Conservation (phyloP, 345 rosid species). For the Carallia pectinifolia region DNA sequence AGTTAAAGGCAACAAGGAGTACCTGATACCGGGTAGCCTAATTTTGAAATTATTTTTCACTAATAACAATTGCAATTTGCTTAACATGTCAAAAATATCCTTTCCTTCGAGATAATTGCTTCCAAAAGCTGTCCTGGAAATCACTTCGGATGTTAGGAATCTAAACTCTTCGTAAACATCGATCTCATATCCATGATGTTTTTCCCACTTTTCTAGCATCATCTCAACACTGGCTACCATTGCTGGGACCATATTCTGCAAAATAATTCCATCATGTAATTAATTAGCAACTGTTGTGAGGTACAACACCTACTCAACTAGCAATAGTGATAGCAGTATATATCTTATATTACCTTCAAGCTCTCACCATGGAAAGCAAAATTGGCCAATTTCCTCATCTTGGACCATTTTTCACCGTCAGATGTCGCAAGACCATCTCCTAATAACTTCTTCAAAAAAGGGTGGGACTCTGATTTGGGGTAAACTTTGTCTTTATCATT, state of each 20-base stretch:
- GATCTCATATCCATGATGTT: constrained; percentile 35
- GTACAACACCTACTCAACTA: not conserved
- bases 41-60: constrained; percentile 12
- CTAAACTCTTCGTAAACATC: constrained; percentile 38
- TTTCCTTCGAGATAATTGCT: constrained; percentile 46
- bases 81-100: constrained; percentile 37
- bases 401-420: constrained; percentile 41
- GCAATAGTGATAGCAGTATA: too few relatives aligned
- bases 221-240: constrained; percentile 15
- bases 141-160: constrained; percentile 44
- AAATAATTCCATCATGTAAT: not conserved
- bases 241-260: constrained; percentile 13
- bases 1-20: not conserved
- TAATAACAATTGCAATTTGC: not conserved
- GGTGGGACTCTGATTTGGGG: not conserved
- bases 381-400: constrained; percentile 42
- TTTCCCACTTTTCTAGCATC: constrained; percentile 43
- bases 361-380: constrained; percentile 45
- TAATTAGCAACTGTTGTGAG: too few relatives aligned
- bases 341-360: constrained; percentile 31
- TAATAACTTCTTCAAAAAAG: constrained; percentile 20
- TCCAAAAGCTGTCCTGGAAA: constrained; percentile 53
- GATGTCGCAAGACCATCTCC: constrained; percentile 43
- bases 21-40: constrained; percentile 5
- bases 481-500: constrained; percentile 32